These are phyloP conservation scores for Fistulinella prunicolor DNA, from an alignment of 768 basidiomycete species.

Conservation along the genomic window DNA sequence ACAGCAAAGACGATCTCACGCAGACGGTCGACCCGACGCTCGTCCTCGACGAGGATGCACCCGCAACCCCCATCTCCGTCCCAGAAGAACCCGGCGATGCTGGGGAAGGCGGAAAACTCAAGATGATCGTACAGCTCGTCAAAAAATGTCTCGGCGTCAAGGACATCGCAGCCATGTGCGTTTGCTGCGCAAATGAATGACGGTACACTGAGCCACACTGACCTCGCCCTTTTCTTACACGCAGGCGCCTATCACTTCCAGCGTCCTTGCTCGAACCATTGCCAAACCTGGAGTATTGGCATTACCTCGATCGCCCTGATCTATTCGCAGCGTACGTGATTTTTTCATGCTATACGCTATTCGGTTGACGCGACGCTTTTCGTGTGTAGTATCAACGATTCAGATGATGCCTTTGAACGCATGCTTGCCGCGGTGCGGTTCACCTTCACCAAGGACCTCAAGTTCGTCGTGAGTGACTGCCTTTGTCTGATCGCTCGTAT, in stretches of 20 bases:
- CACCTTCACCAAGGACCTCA: slow-evolving; percentile 89
- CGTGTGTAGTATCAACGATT: slow-evolving; percentile 78
- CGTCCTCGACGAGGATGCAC: slow-evolving; percentile 48
- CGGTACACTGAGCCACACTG: slow-evolving; percentile 14
- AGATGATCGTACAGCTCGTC: slow-evolving; percentile 89
- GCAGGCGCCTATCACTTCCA: slow-evolving; percentile 87
- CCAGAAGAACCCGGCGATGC: slow-evolving; percentile 69
- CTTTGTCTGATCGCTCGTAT: background rate
- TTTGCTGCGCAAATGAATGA: slow-evolving; percentile 12
- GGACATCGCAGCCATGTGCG: slow-evolving; percentile 91
- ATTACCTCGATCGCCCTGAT: slow-evolving; percentile 89
- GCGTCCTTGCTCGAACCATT: slow-evolving; percentile 91
- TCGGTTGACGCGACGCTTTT: slow-evolving; percentile 5
- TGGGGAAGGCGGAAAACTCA: slow-evolving; percentile 88
- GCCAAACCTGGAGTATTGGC: slow-evolving; percentile 96
- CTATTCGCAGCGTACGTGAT: slow-evolving; percentile 81
- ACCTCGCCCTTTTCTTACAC: background rate
- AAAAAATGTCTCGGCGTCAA: slow-evolving; percentile 92
- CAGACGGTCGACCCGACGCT: slow-evolving; percentile 3
- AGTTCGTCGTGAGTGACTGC: slow-evolving; percentile 67
- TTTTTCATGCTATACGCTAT: background rate
- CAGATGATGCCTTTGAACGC: slow-evolving; percentile 86
- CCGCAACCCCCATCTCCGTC: slow-evolving; percentile 59
- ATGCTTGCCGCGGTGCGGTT: slow-evolving; percentile 93
- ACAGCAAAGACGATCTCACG: slow-evolving; percentile 12